Evolutionary conservation across 202 grass and related monocot genomes (phyloP), one percentile per base, ranked within the genome.

Genomic region (Saccharum hybrid): DNA sequence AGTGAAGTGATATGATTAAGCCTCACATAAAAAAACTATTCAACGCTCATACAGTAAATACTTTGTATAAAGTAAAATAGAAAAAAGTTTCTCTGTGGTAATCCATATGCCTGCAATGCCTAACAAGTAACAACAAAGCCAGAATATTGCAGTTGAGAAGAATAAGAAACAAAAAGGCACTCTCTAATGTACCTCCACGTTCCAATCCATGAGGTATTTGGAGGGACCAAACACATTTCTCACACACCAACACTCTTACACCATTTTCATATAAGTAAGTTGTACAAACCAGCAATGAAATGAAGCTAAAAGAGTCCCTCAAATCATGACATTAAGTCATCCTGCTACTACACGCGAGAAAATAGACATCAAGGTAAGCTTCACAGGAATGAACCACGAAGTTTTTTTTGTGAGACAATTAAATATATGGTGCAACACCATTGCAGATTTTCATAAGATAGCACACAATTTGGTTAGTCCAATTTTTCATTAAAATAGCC

Each of bases 391-490:
- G 10, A 74, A 74, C 60, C 4, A 28, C n/a, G 66, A 36, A n/a
- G 6, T 49, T 12, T 72, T 85, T 4, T 63, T 19, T 33, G 31
- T 33, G 3, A 33, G 31, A 33, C 31, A 33, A 33, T 33, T 72
- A 68, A 49, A 22, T 38, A 62, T 34, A 30, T 30, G 8, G 26
- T 42, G 80, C 56, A 72, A 43, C 33, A 62, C 16, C 1, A 18
- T 31, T 76, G n/a, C 31, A 76, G 19, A 63, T 23, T 51, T 70
- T 82, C 52, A 31, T 8, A 69, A 69, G 78, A 86, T 62, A n/a
- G 18, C 68, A 75, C 18, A 36, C 23, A 21, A 54, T 31, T 48
- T 64, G 10, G 21, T 71, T 16, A 10, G 2, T 56, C 54, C 11
- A 2, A 77, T 1, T n/a, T 64, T 30, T 45, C 51, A 60, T 76